Evolutionary conservation across 1,284 basidiomycete genomes (phyloP), one percentile per base, ranked within the genome.

Genomic region (Heliocybe sulcata): DNA sequence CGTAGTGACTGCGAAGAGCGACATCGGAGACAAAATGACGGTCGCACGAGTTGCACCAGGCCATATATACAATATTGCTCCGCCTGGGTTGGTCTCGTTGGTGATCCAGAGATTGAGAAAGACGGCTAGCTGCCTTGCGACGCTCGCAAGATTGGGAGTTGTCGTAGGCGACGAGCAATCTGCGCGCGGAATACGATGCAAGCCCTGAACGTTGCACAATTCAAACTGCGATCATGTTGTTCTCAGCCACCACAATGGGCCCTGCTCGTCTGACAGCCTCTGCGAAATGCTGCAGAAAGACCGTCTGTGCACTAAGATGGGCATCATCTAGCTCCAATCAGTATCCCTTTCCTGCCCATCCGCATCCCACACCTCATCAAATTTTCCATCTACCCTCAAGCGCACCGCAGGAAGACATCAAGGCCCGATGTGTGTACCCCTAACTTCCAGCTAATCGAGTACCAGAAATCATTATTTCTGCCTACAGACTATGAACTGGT

Each of bases 401-500:
- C 14, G 83, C 85, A 3, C 74, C 82, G 0, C 76, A 77, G 54
- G 64, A 70, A 26, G 77, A 86, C 54, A 81, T 88, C 55, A 88
- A 88, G 66, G 67, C 74, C 20, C 74, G 85, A 60, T 88, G 86
- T 87, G 57, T 58, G 82, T 33, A 2, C 23, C 16, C 45, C n/a
- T n/a, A n/a, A n/a, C n/a, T n/a, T n/a, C n/a, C n/a, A n/a, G n/a
- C n/a, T n/a, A n/a, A n/a, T n/a, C n/a, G n/a, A n/a, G n/a, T n/a
- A n/a, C n/a, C n/a, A n/a, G n/a, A n/a, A n/a, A n/a, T n/a, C n/a
- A n/a, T n/a, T n/a, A n/a, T n/a, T n/a, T n/a, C n/a, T n/a, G n/a
- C n/a, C n/a, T 19, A 27, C 51, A 88, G 85, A 88, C 66, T 87
- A 83, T 61, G 85, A 88, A 54, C 77, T 88, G 35, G 85, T 88